Conservation (phyloP, 176 grass and related monocot species). For the Microstegium vimineum region DNA sequence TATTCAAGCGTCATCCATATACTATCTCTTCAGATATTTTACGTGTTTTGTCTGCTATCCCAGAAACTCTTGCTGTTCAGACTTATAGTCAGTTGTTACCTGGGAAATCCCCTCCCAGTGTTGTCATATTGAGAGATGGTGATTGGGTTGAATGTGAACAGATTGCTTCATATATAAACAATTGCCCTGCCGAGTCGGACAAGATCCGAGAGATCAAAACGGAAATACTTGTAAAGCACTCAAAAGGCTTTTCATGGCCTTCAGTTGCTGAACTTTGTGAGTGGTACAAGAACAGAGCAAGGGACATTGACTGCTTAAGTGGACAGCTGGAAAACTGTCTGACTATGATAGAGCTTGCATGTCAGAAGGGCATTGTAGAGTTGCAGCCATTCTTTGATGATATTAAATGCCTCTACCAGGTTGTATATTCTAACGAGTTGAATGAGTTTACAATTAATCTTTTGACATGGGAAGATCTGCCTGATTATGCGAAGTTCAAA, state of each 20-base stretch:
- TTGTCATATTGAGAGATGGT: constrained; percentile 61
- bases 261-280: constrained; percentile 60
- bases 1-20: constrained; percentile 97
- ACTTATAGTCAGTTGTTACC: constrained; percentile 89
- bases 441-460: constrained; percentile 74
- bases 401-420: constrained; percentile 65
- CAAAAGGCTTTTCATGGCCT: constrained; percentile 75
- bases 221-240: constrained; percentile 69
- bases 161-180: constrained; percentile 67
- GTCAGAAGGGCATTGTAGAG: constrained; percentile 63
- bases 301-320: constrained; percentile 94
- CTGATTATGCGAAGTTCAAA: constrained; percentile 90
- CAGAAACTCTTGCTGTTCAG: constrained; percentile 87
- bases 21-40: constrained; percentile 62
- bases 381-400: constrained; percentile 70
- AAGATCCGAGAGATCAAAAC: constrained; percentile 57
- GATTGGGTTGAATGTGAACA: constrained; percentile 95
- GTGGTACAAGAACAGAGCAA: constrained; percentile 85
- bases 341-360: constrained; percentile 73
- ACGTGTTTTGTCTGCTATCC: constrained; percentile 69
- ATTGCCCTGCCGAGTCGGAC: constrained; percentile 31
- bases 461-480: constrained; percentile 62
- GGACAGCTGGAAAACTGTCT: constrained; percentile 92
- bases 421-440: constrained; percentile 71
- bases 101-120: constrained; percentile 57